Evolutionary conservation across 768 basidiomycete species (phyloP).

Genomic region (Tricholoma flavovirens): DNA sequence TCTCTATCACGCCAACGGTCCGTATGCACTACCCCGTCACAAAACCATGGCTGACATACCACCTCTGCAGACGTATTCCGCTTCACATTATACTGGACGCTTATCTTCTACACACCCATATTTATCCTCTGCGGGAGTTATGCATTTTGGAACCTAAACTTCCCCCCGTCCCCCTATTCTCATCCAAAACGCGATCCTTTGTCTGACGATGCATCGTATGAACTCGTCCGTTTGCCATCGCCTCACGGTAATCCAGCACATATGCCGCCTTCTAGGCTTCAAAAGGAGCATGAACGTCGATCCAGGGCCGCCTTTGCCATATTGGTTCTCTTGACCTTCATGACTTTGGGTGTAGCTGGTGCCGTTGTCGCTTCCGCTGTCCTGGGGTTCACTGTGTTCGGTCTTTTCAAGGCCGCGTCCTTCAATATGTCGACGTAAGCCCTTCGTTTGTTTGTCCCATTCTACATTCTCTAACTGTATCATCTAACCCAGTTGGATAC

Average conservation of each 20-base stretch:
- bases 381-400: constrained; percentile 39
- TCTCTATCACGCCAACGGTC: constrained; percentile 36
- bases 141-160: constrained; percentile 48
- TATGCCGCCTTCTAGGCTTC: constrained; percentile 8
- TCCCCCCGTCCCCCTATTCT: constrained; percentile 29
- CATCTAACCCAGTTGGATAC: constrained; percentile 36
- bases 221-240: constrained; percentile 8
- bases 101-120: constrained; percentile 45
- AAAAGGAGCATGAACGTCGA: constrained; percentile 33
- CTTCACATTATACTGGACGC: constrained; percentile 49
- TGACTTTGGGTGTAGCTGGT: constrained; percentile 37
- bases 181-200: constrained; percentile 2
- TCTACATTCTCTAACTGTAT: neutral
- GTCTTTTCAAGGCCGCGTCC: constrained; percentile 37
- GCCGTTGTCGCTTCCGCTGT: constrained; percentile 43
- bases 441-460: neutral
- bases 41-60: neutral
- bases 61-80: constrained; percentile 39
- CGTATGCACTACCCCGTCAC: neutral
- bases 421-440: constrained; percentile 50
- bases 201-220: constrained; percentile 7
- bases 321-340: constrained; percentile 38
- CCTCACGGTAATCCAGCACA: constrained; percentile 7
- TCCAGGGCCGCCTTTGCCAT: constrained; percentile 43
- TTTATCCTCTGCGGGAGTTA: constrained; percentile 44